phyloP scores from a whole-genome alignment of 208 protist genomes.

The Blastocrithidia nonstop region DNA sequence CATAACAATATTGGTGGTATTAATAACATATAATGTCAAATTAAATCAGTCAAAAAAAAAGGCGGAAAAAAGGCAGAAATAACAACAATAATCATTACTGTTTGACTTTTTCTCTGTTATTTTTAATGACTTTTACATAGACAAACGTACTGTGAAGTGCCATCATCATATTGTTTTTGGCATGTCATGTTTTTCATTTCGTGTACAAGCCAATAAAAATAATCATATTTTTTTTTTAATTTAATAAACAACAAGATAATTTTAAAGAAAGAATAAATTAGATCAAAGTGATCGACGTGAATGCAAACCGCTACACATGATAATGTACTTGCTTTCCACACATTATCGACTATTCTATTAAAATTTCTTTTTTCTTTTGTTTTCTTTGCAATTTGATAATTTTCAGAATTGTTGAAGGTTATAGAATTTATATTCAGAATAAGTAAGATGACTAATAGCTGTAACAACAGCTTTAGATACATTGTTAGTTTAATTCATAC shows the following conservation, averaged over 20 bases:
- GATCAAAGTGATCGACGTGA: neutral
- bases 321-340: neutral
- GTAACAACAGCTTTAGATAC: no score
- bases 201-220: no score
- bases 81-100: no score
- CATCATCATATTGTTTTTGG: no score
- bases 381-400: neutral
- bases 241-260: neutral
- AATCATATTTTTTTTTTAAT: no score
- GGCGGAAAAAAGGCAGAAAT: neutral
- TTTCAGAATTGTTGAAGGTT: no score
- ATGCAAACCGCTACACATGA: slow-evolving; percentile 1
- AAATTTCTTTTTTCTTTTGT: slow-evolving; percentile 4
- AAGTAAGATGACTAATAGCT: no score
- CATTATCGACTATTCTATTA: neutral
- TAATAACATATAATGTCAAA: slow-evolving; percentile 8
- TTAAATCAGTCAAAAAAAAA: slow-evolving; percentile 6
- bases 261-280: slow-evolving; percentile 6
- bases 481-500: no score
- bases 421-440: no score
- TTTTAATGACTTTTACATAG: no score
- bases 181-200: no score
- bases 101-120: no score
- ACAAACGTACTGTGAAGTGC: neutral
- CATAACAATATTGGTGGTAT: slow-evolving; percentile 6